Base-by-base conservation (phyloP, 805 yeast species). In the Starmerella floris region DNA sequence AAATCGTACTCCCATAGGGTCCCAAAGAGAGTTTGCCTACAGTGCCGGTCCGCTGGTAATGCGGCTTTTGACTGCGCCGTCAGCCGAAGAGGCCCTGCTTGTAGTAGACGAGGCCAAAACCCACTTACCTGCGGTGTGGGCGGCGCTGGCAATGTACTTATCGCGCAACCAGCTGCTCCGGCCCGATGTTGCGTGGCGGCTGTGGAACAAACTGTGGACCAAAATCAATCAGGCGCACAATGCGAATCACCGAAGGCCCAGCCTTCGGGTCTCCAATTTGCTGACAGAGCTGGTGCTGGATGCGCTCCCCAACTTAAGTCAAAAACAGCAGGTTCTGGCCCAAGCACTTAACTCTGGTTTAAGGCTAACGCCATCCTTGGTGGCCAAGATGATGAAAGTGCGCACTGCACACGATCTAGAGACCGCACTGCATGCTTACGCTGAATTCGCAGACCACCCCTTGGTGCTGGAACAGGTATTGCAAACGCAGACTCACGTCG, bases 381-480 rank as follows among this genome's bases (percentile, higher is more conserved):
- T 35, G 5, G 39, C 37, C 11, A 30, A 41, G 5, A 35, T 49
- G 44, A 37, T 39, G 15, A 41, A 37, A 3, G 44, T 42, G 13
- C 3, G 21, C 1, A 26, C 43, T 3, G 20, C 6, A 5, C 41
- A 36, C 4, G 52, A 46, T n/a, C 28, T 48, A 22, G 32, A 37
- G 6, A 39, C 22, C 10, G 39, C 41, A 21, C 19, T 23, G 11
- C 17, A 30, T 10, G 30, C 22, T 8, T 37, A 17, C 15, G 17
- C 38, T 23, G 33, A 33, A 28, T 35, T 44, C 5, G 34, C 37
- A 23, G 20, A 33, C 9, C 30, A 36, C 9, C 46, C 46, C 16
- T 41, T 40, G 23, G 49, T 46, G 3, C 45, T 35, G 13, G 68
- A 63, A 42, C 57, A 67, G 2, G 35, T 58, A 4, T 41, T 57